These are phyloP conservation scores for Ampelomyces quisqualis DNA, from an alignment of 2,329 filamentous ascomycete genomes.

Conservation along the genomic window DNA sequence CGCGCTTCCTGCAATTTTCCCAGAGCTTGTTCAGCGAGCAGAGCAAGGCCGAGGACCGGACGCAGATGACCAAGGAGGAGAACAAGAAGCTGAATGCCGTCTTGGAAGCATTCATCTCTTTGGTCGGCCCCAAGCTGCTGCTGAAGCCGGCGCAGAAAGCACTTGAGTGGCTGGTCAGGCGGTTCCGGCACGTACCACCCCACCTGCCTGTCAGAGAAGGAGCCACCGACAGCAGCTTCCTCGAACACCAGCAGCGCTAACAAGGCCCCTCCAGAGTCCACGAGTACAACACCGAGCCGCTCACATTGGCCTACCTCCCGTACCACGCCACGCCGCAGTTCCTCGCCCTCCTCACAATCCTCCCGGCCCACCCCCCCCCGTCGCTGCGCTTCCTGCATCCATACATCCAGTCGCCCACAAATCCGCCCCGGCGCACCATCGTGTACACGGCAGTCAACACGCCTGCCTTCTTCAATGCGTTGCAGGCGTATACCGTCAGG, in stretches of 20 bases:
- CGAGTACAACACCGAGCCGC: slow-evolving; percentile 77
- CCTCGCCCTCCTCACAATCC: slow-evolving; percentile 79
- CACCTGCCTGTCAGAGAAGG: slow-evolving; percentile 5
- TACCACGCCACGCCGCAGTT: slow-evolving; percentile 89
- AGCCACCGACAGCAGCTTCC: no score
- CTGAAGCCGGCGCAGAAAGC: slow-evolving; percentile 87
- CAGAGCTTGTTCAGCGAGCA: slow-evolving; percentile 88
- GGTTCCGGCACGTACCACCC: slow-evolving; percentile 70
- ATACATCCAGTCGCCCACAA: slow-evolving; percentile 75
- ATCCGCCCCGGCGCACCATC: slow-evolving; percentile 76
- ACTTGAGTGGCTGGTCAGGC: slow-evolving; percentile 89
- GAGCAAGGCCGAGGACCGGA: slow-evolving; percentile 84
- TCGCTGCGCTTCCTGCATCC: slow-evolving; percentile 83
- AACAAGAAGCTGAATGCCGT: slow-evolving; percentile 78
- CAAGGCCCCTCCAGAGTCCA: slow-evolving; percentile 81
- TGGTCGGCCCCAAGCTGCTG: slow-evolving; percentile 73
- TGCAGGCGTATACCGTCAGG: slow-evolving; percentile 78
- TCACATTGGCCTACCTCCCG: slow-evolving; percentile 85
- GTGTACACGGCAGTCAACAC: slow-evolving; percentile 83
- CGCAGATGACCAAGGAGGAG: slow-evolving; percentile 76
- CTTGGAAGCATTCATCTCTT: slow-evolving; percentile 77
- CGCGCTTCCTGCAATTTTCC: slow-evolving; percentile 72
- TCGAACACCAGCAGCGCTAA: no score
- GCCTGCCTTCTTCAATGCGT: slow-evolving; percentile 68
- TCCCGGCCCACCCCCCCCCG: slow-evolving; percentile 71